Percentiles rank a stretch among this genome's conserved stretches.
These are phyloP conservation scores for Leccinum uliginosum DNA, from an alignment of 768 basidiomycete species.

Conservation along the genomic window DNA sequence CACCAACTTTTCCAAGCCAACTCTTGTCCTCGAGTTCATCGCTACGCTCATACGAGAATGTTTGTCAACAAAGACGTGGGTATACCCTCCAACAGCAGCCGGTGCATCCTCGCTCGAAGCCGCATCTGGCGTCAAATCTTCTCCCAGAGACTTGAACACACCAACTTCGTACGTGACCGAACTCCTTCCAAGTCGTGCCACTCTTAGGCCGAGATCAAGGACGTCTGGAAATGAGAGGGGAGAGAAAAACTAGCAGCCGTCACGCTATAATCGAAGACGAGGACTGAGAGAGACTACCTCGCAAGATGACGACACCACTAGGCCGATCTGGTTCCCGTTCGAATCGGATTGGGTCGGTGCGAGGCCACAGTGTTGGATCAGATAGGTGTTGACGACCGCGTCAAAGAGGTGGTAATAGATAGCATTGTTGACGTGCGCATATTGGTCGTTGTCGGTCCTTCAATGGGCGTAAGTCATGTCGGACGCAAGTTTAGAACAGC, in stretches of 20 bases:
- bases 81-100: slow-evolving; percentile 55
- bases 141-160: slow-evolving; percentile 47
- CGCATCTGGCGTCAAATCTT: slow-evolving; percentile 5
- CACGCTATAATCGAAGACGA: not conserved
- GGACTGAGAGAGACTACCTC: slow-evolving; percentile 36
- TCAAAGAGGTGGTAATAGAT: slow-evolving; percentile 82
- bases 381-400: slow-evolving; percentile 76
- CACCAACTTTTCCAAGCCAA: slow-evolving; percentile 37
- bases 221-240: slow-evolving; percentile 72
- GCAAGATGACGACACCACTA: slow-evolving; percentile 76
- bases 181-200: slow-evolving; percentile 63
- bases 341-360: slow-evolving; percentile 40
- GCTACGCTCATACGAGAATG: slow-evolving; percentile 50
- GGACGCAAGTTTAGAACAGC: slow-evolving; percentile 6
- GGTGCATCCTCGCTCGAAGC: slow-evolving; percentile 19
- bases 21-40: slow-evolving; percentile 40
- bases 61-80: slow-evolving; percentile 79
- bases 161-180: slow-evolving; percentile 80
- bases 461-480: not conserved
- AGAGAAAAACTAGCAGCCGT: slow-evolving; percentile 54
- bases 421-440: slow-evolving; percentile 77
- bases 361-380: slow-evolving; percentile 60
- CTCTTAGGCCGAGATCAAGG: slow-evolving; percentile 66
- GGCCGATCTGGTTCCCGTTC: slow-evolving; percentile 48
- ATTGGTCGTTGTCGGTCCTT: slow-evolving; percentile 88